Conservation (phyloP, 2,329 filamentous ascomycete genomes). For the Pseudohalonectria lignicola region DNA sequence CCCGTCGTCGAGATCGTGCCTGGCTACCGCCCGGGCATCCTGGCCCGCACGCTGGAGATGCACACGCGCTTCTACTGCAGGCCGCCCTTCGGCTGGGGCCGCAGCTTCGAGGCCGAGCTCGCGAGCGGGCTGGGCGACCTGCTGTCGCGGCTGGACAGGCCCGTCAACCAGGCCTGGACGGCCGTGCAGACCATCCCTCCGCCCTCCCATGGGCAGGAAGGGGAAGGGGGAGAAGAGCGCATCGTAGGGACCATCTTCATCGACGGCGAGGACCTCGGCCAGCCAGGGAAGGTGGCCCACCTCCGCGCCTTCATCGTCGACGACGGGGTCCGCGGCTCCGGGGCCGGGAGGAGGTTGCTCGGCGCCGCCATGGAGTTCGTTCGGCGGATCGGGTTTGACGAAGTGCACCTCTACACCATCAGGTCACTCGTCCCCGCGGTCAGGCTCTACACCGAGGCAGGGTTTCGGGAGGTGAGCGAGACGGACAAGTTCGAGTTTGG, state of each 20-base stretch:
- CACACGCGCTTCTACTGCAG: conserved; percentile 14
- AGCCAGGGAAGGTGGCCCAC: conserved; percentile 10
- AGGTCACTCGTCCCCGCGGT: conserved; percentile 11
- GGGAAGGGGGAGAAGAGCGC: conserved; percentile 4
- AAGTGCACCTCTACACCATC: conserved; percentile 14
- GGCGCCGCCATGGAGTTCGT: conserved; percentile 14
- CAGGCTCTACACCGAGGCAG: conserved; percentile 13
- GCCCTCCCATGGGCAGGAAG: not conserved
- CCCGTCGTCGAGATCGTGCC: conserved; percentile 8
- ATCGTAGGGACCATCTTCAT: conserved; percentile 17
- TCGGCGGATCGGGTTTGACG: conserved; percentile 8
- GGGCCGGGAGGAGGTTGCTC: conserved; percentile 14
- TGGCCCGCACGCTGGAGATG: conserved; percentile 16
- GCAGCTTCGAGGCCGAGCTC: conserved; percentile 13
- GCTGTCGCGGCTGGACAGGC: conserved; percentile 10
- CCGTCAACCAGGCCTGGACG: conserved; percentile 15
- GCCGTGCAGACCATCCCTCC: conserved; percentile 10
- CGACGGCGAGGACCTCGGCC: conserved; percentile 12
- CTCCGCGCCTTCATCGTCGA: conserved; percentile 19
- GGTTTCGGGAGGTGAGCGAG: conserved; percentile 8
- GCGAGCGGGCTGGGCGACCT: conserved; percentile 9
- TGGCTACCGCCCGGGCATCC: conserved; percentile 16
- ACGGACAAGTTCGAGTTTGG: not conserved
- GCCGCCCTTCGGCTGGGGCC: conserved; percentile 10
- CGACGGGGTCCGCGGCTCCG: conserved; percentile 10